Base-by-base conservation (phyloP, 2,329 filamentous ascomycete species). In the Alternaria angustiovoidea region DNA sequence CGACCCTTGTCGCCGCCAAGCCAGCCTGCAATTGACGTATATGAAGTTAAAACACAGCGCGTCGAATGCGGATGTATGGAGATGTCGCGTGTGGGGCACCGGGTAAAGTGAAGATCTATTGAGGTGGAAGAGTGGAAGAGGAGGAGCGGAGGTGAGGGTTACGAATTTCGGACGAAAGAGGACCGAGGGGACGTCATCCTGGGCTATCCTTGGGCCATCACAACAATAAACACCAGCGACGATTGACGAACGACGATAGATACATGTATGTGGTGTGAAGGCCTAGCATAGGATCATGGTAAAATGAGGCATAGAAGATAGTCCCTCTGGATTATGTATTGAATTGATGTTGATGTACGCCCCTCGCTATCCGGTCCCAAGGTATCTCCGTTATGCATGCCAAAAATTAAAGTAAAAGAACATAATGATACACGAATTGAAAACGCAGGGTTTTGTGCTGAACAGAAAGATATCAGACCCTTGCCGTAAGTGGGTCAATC, bases 1-100 rank as follows among this genome's bases (percentile, higher is more conserved):
- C 59, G 48, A 55, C 60, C 57, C 38, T 28, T 36, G 38, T 20
- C 26, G 26, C 8, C n/a, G 66, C 66, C 67, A 67, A 67, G 65
- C 18, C 18, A 20, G 32, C 8, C 26, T 39, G 46, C 52, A 61
- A 63, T 64, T 62, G 62, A 43, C 51, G 42, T 55, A 69, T 36
- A 71, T 68, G 61, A 63, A 57, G 22, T 20, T 9, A 24, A 24
- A 16, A 16, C 32, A 36, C 14, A 16, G 14, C 14, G 32, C 14
- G 14, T 36, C 20, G 39, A 42, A 20, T 42, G 39, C 39, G 39
- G 39, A 42, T 20, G 39, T 42, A 11, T 42, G 39, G 39, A 42
- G 39, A 42, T n/a, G 28, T n/a, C 16, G 7, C n/a, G 46, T 24
- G 12, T 36, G 46, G 30, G 46, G 20, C 8, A 34, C 46, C 12